Conservation (phyloP, 2,329 filamentous ascomycete species). For the Cercospora brassicicola region DNA sequence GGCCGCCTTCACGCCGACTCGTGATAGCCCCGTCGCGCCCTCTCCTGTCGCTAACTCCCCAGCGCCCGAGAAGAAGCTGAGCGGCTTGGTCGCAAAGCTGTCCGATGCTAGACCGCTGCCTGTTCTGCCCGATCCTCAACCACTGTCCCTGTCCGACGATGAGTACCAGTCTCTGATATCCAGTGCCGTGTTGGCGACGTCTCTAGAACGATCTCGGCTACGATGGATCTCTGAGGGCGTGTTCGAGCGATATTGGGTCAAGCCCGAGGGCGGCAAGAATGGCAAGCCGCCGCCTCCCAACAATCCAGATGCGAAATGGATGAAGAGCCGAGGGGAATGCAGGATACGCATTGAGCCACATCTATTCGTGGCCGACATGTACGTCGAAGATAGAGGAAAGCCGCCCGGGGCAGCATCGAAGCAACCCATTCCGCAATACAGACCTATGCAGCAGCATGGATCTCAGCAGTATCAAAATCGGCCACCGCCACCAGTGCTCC, state of each 20-base stretch:
- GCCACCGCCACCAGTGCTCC: constrained; percentile 19
- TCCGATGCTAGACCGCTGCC: constrained; percentile 68
- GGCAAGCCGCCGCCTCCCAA: constrained; percentile 52
- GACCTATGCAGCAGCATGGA: constrained; percentile 23
- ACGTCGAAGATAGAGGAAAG: constrained; percentile 66
- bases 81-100: constrained; percentile 61
- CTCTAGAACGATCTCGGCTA: constrained; percentile 69
- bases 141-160: constrained; percentile 59
- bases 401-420: constrained; percentile 36
- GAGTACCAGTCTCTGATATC: constrained; percentile 75
- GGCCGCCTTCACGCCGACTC: constrained; percentile 15
- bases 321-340: constrained; percentile 64
- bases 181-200: constrained; percentile 73
- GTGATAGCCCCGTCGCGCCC: constrained; percentile 7
- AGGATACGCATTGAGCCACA: constrained; percentile 78
- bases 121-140: constrained; percentile 66
- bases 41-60: constrained; percentile 25
- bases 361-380: constrained; percentile 74
- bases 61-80: constrained; percentile 30
- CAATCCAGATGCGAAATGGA: constrained; percentile 39
- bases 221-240: constrained; percentile 68
- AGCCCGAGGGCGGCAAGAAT: constrained; percentile 68
- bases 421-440: constrained; percentile 21
- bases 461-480: constrained; percentile 28
- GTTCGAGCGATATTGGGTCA: constrained; percentile 77